A percentile compares a stretch with the other conserved stretches of the same genome.
These are phyloP conservation scores for Claviceps fusiformis DNA, from an alignment of 2,329 filamentous ascomycete genomes.

Conservation along the genomic window DNA sequence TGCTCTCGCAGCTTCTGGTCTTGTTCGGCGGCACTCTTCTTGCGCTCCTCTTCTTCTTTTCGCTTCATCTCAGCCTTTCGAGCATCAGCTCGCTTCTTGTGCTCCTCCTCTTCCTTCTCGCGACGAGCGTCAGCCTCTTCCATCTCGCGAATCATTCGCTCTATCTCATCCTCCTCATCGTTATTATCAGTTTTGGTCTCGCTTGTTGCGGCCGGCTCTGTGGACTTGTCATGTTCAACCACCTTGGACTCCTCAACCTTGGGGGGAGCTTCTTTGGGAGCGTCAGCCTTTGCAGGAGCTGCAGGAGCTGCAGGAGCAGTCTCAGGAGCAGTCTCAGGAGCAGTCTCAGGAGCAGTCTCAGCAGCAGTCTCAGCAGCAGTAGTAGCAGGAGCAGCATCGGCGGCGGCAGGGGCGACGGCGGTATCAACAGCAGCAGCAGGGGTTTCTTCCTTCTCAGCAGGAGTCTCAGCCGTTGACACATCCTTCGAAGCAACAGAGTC, in stretches of 20 bases:
- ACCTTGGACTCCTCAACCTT: neutral
- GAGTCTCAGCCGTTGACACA: slow-evolving; percentile 17
- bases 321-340: too few species aligned
- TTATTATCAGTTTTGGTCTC: slow-evolving; percentile 16
- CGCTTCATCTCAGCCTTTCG: slow-evolving; percentile 34
- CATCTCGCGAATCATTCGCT: slow-evolving; percentile 49
- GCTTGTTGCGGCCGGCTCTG: slow-evolving; percentile 15
- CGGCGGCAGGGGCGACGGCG: neutral
- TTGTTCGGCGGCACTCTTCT: slow-evolving; percentile 37
- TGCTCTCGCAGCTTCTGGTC: slow-evolving; percentile 57
- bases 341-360: too few species aligned
- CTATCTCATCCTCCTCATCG: slow-evolving; percentile 41
- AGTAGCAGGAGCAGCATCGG: too few species aligned
- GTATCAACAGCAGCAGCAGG: neutral
- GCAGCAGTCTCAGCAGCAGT: too few species aligned
- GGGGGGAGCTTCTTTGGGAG: slow-evolving; percentile 1
- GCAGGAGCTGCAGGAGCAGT: too few species aligned
- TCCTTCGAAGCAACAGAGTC: slow-evolving; percentile 15
- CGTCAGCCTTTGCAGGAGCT: neutral
- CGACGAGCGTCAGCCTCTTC: slow-evolving; percentile 39
- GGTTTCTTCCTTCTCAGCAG: slow-evolving; percentile 9
- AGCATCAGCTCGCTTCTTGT: slow-evolving; percentile 32
- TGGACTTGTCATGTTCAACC: slow-evolving; percentile 10
- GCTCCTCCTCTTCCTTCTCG: slow-evolving; percentile 33
- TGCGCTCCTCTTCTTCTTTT: slow-evolving; percentile 31